Conservation (phyloP, 495 filamentous ascomycete genomes). For the Hypomontagnella monticulosa region DNA sequence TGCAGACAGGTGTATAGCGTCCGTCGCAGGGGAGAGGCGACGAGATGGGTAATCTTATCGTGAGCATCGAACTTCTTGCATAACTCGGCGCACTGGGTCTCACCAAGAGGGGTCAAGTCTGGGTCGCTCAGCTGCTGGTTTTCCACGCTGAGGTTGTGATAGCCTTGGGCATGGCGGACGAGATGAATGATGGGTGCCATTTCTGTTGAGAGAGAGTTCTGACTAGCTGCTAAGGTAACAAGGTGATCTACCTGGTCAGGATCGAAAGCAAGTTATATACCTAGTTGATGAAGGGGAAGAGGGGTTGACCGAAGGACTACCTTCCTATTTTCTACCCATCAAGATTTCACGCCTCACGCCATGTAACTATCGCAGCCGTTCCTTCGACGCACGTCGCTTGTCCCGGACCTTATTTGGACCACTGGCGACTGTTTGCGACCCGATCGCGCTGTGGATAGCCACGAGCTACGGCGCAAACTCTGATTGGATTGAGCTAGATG, state of each 20-base stretch:
- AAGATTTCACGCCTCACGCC: background rate
- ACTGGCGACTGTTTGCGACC: conserved; percentile 26
- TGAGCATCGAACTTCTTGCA: conserved; percentile 69
- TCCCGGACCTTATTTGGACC: conserved; percentile 17
- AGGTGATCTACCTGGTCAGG: background rate
- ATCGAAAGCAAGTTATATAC: background rate
- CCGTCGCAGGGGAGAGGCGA: conserved; percentile 84
- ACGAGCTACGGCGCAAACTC: conserved; percentile 23
- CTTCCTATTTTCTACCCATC: conserved; percentile 8
- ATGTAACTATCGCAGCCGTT: background rate
- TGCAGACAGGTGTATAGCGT: conserved; percentile 83
- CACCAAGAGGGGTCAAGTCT: conserved; percentile 77
- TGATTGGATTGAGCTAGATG: conserved; percentile 27
- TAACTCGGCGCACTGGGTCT: conserved; percentile 76
- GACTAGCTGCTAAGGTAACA: background rate
- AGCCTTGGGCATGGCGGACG: conserved; percentile 68
- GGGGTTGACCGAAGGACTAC: background rate
- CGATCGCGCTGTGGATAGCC: conserved; percentile 30
- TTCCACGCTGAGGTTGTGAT: conserved; percentile 79
- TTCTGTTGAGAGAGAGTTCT: background rate
- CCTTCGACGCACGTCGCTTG: conserved; percentile 20
- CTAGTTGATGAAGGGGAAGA: background rate
- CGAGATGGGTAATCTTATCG: conserved; percentile 71
- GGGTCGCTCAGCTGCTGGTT: conserved; percentile 83
- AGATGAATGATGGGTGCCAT: conserved; percentile 63